Conservation (phyloP, 176 grass and related monocot genomes). For the Carex littledalei region DNA sequence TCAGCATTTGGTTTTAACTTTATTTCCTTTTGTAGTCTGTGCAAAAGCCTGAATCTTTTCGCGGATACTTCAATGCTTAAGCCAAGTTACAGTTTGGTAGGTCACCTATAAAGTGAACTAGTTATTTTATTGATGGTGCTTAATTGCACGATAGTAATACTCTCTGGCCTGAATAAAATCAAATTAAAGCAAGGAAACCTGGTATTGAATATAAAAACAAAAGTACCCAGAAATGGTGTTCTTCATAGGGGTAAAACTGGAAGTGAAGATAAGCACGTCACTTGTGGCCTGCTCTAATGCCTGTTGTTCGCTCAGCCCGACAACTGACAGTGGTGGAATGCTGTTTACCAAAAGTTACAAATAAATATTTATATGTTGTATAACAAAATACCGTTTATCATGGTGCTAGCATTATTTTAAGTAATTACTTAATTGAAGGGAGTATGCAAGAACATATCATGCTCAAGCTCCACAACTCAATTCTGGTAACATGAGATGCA, state of each 20-base stretch:
- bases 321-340: constrained; percentile 80
- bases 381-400: constrained; percentile 10
- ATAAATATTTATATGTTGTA: background rate
- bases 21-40: background rate
- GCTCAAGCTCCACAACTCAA: background rate
- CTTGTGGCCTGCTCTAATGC: constrained; percentile 59
- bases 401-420: too few species aligned
- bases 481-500: constrained; percentile 1
- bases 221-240: constrained; percentile 93
- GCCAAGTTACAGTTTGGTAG: background rate
- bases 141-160: background rate
- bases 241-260: constrained; percentile 90
- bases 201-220: background rate
- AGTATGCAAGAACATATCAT: background rate
- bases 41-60: background rate
- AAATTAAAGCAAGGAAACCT: background rate
- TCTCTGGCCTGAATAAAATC: background rate
- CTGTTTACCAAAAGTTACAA: constrained; percentile 33
- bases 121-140: background rate
- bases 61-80: background rate
- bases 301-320: constrained; percentile 79
- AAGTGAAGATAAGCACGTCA: constrained; percentile 75
- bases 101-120: background rate
- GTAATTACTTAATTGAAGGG: background rate
- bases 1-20: background rate